Evolutionary conservation across 768 basidiomycete species (phyloP), one percentile per base, ranked within the genome.

Genomic region (Inosperma sp.): DNA sequence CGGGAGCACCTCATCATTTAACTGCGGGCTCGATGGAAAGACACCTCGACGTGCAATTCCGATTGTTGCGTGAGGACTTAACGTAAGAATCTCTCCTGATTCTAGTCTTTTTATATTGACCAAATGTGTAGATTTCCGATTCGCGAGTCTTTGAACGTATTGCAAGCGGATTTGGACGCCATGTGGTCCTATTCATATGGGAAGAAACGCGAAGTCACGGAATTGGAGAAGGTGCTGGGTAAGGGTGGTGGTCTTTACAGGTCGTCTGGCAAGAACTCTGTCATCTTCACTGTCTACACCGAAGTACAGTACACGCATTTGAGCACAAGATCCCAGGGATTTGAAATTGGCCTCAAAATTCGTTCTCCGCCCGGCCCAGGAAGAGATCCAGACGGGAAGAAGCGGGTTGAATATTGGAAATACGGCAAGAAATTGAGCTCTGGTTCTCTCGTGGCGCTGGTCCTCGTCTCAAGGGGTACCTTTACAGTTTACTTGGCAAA

Each of bases 31-130:
- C 78, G 16, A 86, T 89, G 78, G 75, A 86, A 50, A 71, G 81
- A 13, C 69, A 83, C 19, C 65, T 88, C 7, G 88, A 91, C 51
- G 75, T 83, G 3, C 85, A 90, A 53, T 89, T 86, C 62, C 78
- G 88, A 27, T 71, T 89, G 0, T 66, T 90, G 27, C 72, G 87
- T 21, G 88, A 88, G 54, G 87, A 90, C 48, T 65, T 85, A n/a
- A 84, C 76, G 79, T 84, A 57, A 27, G 78, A 61, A 6, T 44
- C 14, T 43, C 35, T 49, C n/a, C 10, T 30, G 23, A 3, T 3
- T 7, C 35, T 35, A 13, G 30, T 30, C 12, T 16, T 23, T 40
- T 40, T 30, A n/a, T n/a, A 39, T 43, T 36, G 29, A 39, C 16
- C 13, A 27, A 26, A 33, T 31, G 48, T 3, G 41, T 31, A 82